Evolutionary conservation across 495 filamentous ascomycete species (phyloP).

Genomic region (Penicillium desertorum): DNA sequence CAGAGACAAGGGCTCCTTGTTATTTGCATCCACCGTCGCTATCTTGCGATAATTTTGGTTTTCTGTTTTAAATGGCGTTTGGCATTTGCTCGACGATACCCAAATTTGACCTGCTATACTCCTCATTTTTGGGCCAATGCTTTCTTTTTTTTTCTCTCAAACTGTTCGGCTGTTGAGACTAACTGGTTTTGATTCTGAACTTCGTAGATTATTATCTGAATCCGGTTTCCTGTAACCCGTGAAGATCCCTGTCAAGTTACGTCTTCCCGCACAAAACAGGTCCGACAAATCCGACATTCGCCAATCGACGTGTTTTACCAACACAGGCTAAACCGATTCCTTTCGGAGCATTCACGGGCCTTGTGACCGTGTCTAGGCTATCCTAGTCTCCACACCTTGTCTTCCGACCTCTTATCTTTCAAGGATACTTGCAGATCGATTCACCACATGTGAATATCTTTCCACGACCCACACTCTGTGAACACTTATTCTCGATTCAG

Average conservation of each 20-base stretch:
- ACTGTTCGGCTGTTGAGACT: slow-evolving; percentile 36
- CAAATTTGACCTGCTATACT: slow-evolving; percentile 30
- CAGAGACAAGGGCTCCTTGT: slow-evolving; percentile 40
- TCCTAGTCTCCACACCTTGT: slow-evolving; percentile 15
- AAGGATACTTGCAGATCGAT: slow-evolving; percentile 6
- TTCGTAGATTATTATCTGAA: slow-evolving; percentile 66
- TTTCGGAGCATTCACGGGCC: slow-evolving; percentile 10
- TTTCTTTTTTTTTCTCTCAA: slow-evolving; percentile 17
- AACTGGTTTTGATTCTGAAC: slow-evolving; percentile 36
- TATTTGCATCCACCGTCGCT: slow-evolving; percentile 38
- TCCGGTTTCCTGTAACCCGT: slow-evolving; percentile 67
- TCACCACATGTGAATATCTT: neutral
- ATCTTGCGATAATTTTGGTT: slow-evolving; percentile 36
- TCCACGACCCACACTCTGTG: neutral
- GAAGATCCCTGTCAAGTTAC: slow-evolving; percentile 30
- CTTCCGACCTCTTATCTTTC: neutral
- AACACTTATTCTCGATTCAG: neutral
- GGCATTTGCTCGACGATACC: slow-evolving; percentile 28
- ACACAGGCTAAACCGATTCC: slow-evolving; percentile 6
- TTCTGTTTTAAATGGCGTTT: slow-evolving; percentile 23
- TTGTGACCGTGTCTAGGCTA: slow-evolving; percentile 20
- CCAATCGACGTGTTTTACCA: slow-evolving; percentile 25
- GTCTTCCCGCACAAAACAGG: slow-evolving; percentile 24
- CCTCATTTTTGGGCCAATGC: slow-evolving; percentile 16
- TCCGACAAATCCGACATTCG: slow-evolving; percentile 16